Evolutionary conservation across 495 filamentous ascomycete genomes (phyloP), one percentile per base, ranked within the genome.

Genomic region (Talaromyces borbonicus): DNA sequence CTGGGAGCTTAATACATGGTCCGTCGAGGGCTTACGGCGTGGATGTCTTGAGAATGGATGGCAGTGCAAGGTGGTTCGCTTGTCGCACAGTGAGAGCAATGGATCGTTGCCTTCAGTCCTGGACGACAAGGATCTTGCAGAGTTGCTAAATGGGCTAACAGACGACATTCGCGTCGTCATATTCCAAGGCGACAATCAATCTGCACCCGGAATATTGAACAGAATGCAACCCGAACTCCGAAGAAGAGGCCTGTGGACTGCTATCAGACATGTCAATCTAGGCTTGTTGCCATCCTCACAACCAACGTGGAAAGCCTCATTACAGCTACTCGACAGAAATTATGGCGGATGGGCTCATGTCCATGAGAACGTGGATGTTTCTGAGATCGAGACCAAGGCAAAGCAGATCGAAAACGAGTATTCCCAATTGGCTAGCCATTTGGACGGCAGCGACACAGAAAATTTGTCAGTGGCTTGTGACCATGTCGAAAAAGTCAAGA

Each of bases 1-100:
- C 52, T 96, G 85, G 84, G 90, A 96, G 57, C 61, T 96, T 18
- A 95, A 89, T 63, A 74, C 78, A 4, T 95, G 87, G 87, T 87
- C 83, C 49, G 76, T 89, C 0, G 90, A 95, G 61, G 90, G 87
- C 0, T 56, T 94, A 45, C 62, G 74, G 31, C 69, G 86, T 29
- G 90, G 90, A 0, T 83, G 83, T 30, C 23, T 55, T 39, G 69
- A 49, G 49, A 95, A 94, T 59, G 69, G 73, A 36, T 93, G 83
- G 79, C 52, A 52, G 0, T 74, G 75, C 14, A 59, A 55, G 26
- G 68, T 83, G 2, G 58, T 85, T 4, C 43, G 47, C 22, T 61
- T 65, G 0, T 33, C 53, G 39, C 26, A 32, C 12, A 29, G 43
- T 35, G 49, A 27, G 4, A 56, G n/a, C n/a, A n/a, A 5, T 56